Conservation (phyloP, 257 asterid genomes). For the Solanum medicagineum region DNA sequence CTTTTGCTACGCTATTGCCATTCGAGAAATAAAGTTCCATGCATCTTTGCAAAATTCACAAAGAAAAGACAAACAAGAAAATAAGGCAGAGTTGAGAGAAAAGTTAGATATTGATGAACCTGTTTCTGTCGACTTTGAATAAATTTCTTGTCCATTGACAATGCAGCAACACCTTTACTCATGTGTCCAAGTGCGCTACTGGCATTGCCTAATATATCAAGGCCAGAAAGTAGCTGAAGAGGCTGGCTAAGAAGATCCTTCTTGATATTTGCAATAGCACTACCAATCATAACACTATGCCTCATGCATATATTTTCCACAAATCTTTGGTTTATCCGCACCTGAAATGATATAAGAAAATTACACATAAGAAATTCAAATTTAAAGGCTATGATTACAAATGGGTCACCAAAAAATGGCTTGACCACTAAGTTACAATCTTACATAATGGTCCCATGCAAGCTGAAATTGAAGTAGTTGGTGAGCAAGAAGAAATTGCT, state of each 20-base stretch:
- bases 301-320: slow-evolving; percentile 75
- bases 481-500: neutral
- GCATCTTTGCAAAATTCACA: neutral
- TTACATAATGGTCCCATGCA: neutral
- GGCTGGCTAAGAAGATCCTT: slow-evolving; percentile 98
- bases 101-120: slow-evolving; percentile 24
- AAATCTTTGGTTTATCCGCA: slow-evolving; percentile 80
- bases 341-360: slow-evolving; percentile 33
- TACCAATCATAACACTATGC: slow-evolving; percentile 72
- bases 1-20: neutral
- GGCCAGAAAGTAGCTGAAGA: slow-evolving; percentile 92
- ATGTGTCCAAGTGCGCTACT: slow-evolving; percentile 99
- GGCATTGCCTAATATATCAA: slow-evolving; percentile 97
- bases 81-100: neutral
- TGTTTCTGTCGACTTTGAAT: slow-evolving; percentile 96
- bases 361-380: neutral
- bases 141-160: slow-evolving; percentile 98
- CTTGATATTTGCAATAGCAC: slow-evolving; percentile 68
- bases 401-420: neutral
- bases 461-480: neutral
- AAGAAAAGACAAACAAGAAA: neutral
- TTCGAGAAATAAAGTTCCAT: neutral
- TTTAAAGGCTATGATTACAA: neutral
- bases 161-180: slow-evolving; percentile 99
- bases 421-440: neutral